Base-by-base conservation (phyloP, 2,329 filamentous ascomycete genomes). In the Cladosporium halotolerans region DNA sequence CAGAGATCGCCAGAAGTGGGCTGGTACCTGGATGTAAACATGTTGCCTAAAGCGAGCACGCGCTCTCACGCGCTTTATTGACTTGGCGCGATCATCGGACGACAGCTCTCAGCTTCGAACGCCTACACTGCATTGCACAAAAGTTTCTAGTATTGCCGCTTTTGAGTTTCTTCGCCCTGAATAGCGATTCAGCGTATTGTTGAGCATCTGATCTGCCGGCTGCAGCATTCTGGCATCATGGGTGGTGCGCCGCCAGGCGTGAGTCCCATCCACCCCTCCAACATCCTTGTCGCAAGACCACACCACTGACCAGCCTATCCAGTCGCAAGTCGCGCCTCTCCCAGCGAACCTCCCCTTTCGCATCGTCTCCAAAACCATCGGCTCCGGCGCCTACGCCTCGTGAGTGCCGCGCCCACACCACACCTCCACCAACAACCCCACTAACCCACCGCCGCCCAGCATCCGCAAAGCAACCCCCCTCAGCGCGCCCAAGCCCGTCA, bases 361-460 rank as follows among this genome's bases (percentile, higher is more conserved):
- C 60, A 86, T 99, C 66, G 81, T 99, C 64, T 97, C 93, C 56
- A 93, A 93, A 70, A 99, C 93, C 11, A 96, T 99, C 63, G 93
- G 93, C 53, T 86, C 89, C 68, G 93, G 93, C 63, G 93, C 93
- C 63, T 99, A 99, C 79, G 93, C 93, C 69, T 97, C 90, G 92
- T 51, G 44, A 31, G 48, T 43, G 8, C 8, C 36, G 13, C 34
- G 4, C 9, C 5, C 14, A 11, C 3, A 16, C 13, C 55, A 46
- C 52, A 46, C n/a, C 40, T 23, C 18, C 19, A 52, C 31, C 49
- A n/a, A 39, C 13, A n/a, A 14, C 9, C 7, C 8, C 42, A 13
- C 13, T 9, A 32, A 44, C 19, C 10, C 9, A 28, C 9, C 19
- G 18, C 42, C 6, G n/a, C 34, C 36, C 70, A 92, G 90, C 56